Evolutionary conservation across 1,284 basidiomycete genomes (phyloP).

Genomic region (Leccinum huronense): DNA sequence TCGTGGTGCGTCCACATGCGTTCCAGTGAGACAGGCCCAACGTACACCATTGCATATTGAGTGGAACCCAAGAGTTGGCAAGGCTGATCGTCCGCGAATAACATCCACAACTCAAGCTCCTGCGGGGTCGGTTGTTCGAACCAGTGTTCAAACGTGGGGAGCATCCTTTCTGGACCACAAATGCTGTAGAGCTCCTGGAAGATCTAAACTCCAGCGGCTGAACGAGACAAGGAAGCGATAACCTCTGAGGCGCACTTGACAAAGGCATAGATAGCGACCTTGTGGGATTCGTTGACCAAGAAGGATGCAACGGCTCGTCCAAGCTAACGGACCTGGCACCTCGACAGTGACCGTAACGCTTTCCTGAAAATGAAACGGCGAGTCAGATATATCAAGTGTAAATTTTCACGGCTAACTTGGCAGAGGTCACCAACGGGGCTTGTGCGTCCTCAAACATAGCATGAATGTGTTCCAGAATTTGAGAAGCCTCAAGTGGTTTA

Average conservation of each 20-base stretch:
- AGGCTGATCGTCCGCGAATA: conserved; percentile 72
- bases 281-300: conserved; percentile 84
- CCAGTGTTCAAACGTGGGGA: conserved; percentile 72
- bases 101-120: conserved; percentile 68
- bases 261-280: conserved; percentile 78
- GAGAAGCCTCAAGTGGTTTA: conserved; percentile 51
- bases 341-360: conserved; percentile 75
- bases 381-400: conserved; percentile 15
- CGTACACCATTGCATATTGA: conserved; percentile 85
- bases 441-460: conserved; percentile 66
- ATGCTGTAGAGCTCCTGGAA: conserved; percentile 84
- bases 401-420: conserved; percentile 51
- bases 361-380: conserved; percentile 48
- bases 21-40: conserved; percentile 80
- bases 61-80: conserved; percentile 71
- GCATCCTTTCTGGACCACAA: conserved; percentile 83
- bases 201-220: conserved; percentile 68
- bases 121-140: conserved; percentile 64
- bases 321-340: conserved; percentile 64
- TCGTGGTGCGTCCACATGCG: conserved; percentile 72
- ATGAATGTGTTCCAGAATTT: conserved; percentile 62
- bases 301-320: conserved; percentile 82
- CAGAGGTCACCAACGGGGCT: conserved; percentile 48
- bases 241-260: conserved; percentile 80
- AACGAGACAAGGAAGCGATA: conserved; percentile 82